A percentile compares a stretch with the other conserved stretches of the same genome.
These are phyloP conservation scores for Colletotrichum sublineola DNA, from an alignment of 2,329 filamentous ascomycete genomes.

Conservation along the genomic window DNA sequence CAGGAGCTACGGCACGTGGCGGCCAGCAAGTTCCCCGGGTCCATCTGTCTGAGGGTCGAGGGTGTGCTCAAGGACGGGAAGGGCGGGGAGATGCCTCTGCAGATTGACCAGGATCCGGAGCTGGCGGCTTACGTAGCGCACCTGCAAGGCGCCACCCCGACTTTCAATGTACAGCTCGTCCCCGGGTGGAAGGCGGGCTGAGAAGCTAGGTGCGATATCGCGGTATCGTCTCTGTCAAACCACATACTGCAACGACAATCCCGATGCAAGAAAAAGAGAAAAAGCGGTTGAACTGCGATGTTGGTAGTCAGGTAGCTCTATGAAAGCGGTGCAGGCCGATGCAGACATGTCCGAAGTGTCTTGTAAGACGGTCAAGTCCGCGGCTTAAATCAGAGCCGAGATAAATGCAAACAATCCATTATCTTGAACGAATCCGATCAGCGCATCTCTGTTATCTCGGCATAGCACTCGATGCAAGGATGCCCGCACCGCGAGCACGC, in stretches of 20 bases:
- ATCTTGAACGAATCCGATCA: slow-evolving; percentile 1
- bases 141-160: slow-evolving; percentile 62
- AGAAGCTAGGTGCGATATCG: background rate
- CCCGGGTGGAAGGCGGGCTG: slow-evolving; percentile 39
- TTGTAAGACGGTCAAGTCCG: background rate
- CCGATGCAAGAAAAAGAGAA: background rate
- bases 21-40: slow-evolving; percentile 70
- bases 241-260: background rate
- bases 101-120: slow-evolving; percentile 79
- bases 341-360: background rate
- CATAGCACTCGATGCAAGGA: background rate
- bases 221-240: background rate
- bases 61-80: slow-evolving; percentile 73
- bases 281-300: background rate
- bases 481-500: slow-evolving; percentile 9
- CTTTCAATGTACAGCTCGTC: slow-evolving; percentile 58
- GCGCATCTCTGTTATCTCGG: slow-evolving; percentile 2
- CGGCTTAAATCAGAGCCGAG: background rate
- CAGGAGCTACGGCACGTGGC: slow-evolving; percentile 74
- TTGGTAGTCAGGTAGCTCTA: background rate
- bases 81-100: slow-evolving; percentile 72
- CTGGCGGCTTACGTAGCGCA: slow-evolving; percentile 79
- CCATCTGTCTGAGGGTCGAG: slow-evolving; percentile 71
- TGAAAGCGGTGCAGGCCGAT: background rate
- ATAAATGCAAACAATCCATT: no score